Evolutionary conservation across 371 early-diverging fungal species (phyloP), one percentile per base, ranked within the genome.

Genomic region (Actinomortierella wolfii): DNA sequence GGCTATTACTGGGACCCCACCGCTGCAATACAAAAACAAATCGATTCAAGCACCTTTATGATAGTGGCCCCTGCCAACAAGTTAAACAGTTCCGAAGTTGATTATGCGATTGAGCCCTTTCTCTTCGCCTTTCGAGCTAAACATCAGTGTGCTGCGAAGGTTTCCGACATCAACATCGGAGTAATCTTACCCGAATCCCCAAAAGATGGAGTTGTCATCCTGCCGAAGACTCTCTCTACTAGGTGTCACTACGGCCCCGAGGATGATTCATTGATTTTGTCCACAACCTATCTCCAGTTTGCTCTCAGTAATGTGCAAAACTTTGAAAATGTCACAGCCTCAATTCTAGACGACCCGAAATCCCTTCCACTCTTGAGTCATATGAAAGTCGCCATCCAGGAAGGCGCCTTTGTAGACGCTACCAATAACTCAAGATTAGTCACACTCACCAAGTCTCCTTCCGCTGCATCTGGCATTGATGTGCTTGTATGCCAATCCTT

Each of bases 321-420:
- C 25, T 57, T 51, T 41, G 28, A 51, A 41, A 57, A 57, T 6
- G 43, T 57, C 8, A 28, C 43, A 17, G 9, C 58, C 26, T 20
- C 25, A 28, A 51, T 57, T 41, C 24, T 57, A 17, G 51, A 49
- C 44, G 58, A 57, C 58, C 29, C 43, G 20, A 17, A 41, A 17
- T 47, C 13, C 42, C 44, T 57, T 28, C 51, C 51, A 14, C 58
- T 57, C 13, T 21, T 57, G 44, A n/a, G 50, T 8, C 3, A n/a
- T 15, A 57, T 57, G 58, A n/a, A 15, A 14, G 8, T 20, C 14
- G 58, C 34, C 41, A 51, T 57, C 43, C 25, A 50, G 4, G 47
- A 42, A 11, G 51, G 29, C 7, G 24, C 43, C 26, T 57, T 57
- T 28, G 0, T n/a, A 23, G 42, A 4, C 17, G 21, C 58, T 15